Evolutionary conservation across 179 eudicot genomes (phyloP), one percentile per base, ranked within the genome.

Genomic region (Monotropa hypopitys): DNA sequence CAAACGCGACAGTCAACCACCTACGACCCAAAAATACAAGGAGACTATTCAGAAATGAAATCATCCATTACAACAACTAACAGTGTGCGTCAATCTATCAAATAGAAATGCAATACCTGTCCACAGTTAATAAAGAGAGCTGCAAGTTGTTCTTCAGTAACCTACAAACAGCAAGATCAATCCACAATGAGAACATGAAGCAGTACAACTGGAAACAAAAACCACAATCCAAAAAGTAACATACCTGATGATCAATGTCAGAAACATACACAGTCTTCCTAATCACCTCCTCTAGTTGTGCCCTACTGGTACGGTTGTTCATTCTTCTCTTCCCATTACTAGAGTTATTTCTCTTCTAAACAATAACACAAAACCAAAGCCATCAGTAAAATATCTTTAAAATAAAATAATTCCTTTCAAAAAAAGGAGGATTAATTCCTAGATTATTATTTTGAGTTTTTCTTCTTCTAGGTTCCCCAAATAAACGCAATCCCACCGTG

Each of bases 181-280:
- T 35, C 28, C 42, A 66, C 28, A 7, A n/a, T 12, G 30, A 80
- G 50, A 42, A 57, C 33, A 74, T 43, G 33, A 68, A 76, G 18
- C 73, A 42, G 54, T 70, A 54, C 54, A 81, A 79, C 73, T 54
- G 51, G 20, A 33, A 40, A 62, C 6, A 16, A 74, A 61, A 65
- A 66, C 8, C 62, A 47, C 42, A 49, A 65, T 32, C 43, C 20
- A 32, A 63, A 76, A 4, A 32, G 16, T 2, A 63, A 63, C 18
- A 46, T 83, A 91, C 98, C 98, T 94, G 98, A 43, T 93, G 98
- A 89, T 95, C 99, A 84, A 95, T 95, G 78, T 95, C 99, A 53
- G 97, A 95, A 63, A 95, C 99, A 87, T 95, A 95, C 12, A 94
- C 95, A 26, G 98, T 94, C 85, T 97, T 88, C 83, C 91, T 85